Evolutionary conservation across 257 asterid genomes (phyloP).

Genomic region (Hygrophila difformis): DNA sequence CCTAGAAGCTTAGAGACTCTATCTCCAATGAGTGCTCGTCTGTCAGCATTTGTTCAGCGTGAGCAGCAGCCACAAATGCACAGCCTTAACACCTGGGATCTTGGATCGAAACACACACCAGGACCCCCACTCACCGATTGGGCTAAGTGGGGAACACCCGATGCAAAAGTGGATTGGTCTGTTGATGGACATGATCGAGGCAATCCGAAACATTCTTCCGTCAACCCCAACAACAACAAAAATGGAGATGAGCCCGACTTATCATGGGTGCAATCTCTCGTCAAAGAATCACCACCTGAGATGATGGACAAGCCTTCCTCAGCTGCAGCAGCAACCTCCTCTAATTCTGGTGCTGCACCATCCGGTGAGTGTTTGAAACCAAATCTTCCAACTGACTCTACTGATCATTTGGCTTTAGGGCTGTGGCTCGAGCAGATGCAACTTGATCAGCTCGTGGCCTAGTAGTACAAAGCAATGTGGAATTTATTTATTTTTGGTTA

Average conservation of each 20-base stretch:
- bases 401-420: constrained; percentile 76
- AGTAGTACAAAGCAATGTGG: constrained; percentile 6
- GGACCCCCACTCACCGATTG: constrained; percentile 42
- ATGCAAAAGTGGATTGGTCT: constrained; percentile 46
- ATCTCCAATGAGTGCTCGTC: constrained; percentile 49
- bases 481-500: constrained; percentile 32
- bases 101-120: constrained; percentile 34
- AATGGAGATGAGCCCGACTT: constrained; percentile 72
- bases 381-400: constrained; percentile 44
- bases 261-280: constrained; percentile 93
- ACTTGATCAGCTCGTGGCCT: constrained; percentile 78
- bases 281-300: constrained; percentile 92
- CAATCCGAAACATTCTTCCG: constrained; percentile 28
- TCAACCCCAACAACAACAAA: constrained; percentile 23
- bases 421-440: constrained; percentile 97
- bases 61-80: constrained; percentile 68
- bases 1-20: constrained; percentile 73
- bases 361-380: constrained; percentile 80
- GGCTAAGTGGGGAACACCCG: constrained; percentile 70
- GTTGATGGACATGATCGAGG: constrained; percentile 47
- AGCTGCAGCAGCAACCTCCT: constrained; percentile 38
- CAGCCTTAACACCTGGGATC: constrained; percentile 53
- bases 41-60: constrained; percentile 49
- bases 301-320: constrained; percentile 51
- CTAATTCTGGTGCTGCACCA: constrained; percentile 41